These are phyloP conservation scores for Mycena albidolilacea DNA, from an alignment of 768 basidiomycete species.

Conservation along the genomic window DNA sequence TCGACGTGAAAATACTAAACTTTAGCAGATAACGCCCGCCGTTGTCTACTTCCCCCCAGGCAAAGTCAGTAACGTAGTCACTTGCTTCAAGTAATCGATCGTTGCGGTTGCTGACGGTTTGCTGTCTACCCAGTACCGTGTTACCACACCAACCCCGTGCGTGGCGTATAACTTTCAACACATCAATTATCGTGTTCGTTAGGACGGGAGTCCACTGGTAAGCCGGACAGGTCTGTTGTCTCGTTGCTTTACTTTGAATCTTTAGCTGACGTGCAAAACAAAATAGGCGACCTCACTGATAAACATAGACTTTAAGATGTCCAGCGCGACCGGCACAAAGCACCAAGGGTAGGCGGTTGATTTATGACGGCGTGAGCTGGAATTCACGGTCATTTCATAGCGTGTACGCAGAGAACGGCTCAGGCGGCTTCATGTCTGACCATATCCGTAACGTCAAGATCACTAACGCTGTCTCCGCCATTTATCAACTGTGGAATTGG, in stretches of 20 bases:
- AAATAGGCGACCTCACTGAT: conserved; percentile 54
- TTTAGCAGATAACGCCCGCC: conserved; percentile 16
- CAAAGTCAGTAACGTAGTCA: not conserved
- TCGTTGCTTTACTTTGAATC: no score
- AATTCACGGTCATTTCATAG: not conserved
- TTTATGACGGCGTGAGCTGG: no score
- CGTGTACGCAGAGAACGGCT: conserved; percentile 63
- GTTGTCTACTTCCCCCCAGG: conserved; percentile 27
- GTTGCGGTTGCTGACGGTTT: no score
- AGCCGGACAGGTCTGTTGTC: conserved; percentile 48
- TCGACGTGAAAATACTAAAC: not conserved
- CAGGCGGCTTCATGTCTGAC: conserved; percentile 59
- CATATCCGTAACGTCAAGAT: conserved; percentile 25
- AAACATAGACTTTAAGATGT: conserved; percentile 58
- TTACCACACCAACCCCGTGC: conserved; percentile 15
- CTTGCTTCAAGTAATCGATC: not conserved
- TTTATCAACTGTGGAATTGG: conserved; percentile 21
- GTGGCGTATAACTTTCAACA: no score
- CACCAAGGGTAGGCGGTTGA: conserved; percentile 48
- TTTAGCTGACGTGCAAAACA: conserved; percentile 29
- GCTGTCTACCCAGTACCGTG: conserved; percentile 8
- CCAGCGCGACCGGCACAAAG: conserved; percentile 49
- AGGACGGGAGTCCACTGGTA: conserved; percentile 63
- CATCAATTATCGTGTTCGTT: no score
- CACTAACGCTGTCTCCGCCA: conserved; percentile 10